These are phyloP conservation scores for Pneumocystis sp. DNA, from an alignment of 1,139 yeast species.

Conservation along the genomic window DNA sequence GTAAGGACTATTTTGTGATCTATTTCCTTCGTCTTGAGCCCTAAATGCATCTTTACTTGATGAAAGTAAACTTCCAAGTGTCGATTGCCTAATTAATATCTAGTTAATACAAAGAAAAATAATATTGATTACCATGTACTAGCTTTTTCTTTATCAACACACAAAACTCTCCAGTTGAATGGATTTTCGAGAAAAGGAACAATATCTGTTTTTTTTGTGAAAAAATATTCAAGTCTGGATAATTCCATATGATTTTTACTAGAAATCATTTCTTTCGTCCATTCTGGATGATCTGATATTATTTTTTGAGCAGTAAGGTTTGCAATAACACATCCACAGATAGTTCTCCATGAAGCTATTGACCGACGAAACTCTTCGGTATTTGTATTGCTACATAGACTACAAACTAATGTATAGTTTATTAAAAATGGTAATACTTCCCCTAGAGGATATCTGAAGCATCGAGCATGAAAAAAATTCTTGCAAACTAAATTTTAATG, in stretches of 20 bases:
- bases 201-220: slow-evolving; percentile 9
- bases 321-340: slow-evolving; percentile 11
- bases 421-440: slow-evolving; percentile 10
- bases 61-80: slow-evolving; percentile 8
- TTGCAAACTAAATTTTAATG: slow-evolving; percentile 2
- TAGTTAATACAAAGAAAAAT: neutral
- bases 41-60: slow-evolving; percentile 8
- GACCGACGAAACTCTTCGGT: slow-evolving; percentile 8
- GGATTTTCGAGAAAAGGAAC: slow-evolving; percentile 10
- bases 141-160: neutral
- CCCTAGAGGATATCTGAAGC: slow-evolving; percentile 5
- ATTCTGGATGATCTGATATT: slow-evolving; percentile 3
- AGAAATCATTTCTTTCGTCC: slow-evolving; percentile 7
- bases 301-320: slow-evolving; percentile 9
- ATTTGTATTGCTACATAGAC: slow-evolving; percentile 5
- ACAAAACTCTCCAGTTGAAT: slow-evolving; percentile 5
- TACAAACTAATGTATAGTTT: slow-evolving; percentile 10
- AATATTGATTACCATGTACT: neutral
- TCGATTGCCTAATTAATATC: slow-evolving; percentile 8
- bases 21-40: slow-evolving; percentile 10
- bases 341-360: slow-evolving; percentile 9
- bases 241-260: slow-evolving; percentile 5
- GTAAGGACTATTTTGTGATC: slow-evolving; percentile 10
- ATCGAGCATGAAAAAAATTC: slow-evolving; percentile 11
- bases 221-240: slow-evolving; percentile 4